Base-by-base conservation (phyloP, 176 grass and related monocot species). In the Triticum aestivum region DNA sequence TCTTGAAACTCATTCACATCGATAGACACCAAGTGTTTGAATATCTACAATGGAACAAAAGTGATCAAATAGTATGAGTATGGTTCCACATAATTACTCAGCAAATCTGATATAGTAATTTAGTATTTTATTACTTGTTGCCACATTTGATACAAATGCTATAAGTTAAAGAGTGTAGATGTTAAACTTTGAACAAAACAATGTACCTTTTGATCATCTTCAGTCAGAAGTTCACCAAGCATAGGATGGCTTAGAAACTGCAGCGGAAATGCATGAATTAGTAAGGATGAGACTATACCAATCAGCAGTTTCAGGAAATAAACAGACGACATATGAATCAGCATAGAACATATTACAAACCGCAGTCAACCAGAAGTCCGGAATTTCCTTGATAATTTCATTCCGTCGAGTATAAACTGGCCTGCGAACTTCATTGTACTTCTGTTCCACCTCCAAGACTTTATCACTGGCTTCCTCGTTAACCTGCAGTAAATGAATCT, bases 161-260 rank as follows among this genome's bases (percentile, higher is more conserved):
- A 67, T 70, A 59, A 71, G 6, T 34, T 65, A 44, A 69, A 51
- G 29, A 49, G 32, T 15, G 9, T 13, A 12, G 61, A 37, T 35
- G 2, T 38, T 56, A 73, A 61, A 34, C 18, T 47, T 65, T 20
- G 45, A 49, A 88, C 21, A 30, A 65, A 73, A 51, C 15, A 78
- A 83, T 11, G 18, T 82, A 93, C 95, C 89, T 93, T 79, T 82
- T 93, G 93, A 89, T 98, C 93, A 39, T 98, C 91, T 80, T 93
- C 91, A 42, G 81, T 90, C 21, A 98, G 73, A 79, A 92, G 91
- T 37, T 91, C 96, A 24, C 89, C 78, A 45, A 98, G 93, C 30
- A 91, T 33, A 69, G 96, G 96, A 92, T 98, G 96, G 83, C 91
- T 98, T 24, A 98, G 84, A 79, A 98, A 95, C 95, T 98, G 85